Conservation (phyloP, 768 basidiomycete species). For the Tricholomella constricta region DNA sequence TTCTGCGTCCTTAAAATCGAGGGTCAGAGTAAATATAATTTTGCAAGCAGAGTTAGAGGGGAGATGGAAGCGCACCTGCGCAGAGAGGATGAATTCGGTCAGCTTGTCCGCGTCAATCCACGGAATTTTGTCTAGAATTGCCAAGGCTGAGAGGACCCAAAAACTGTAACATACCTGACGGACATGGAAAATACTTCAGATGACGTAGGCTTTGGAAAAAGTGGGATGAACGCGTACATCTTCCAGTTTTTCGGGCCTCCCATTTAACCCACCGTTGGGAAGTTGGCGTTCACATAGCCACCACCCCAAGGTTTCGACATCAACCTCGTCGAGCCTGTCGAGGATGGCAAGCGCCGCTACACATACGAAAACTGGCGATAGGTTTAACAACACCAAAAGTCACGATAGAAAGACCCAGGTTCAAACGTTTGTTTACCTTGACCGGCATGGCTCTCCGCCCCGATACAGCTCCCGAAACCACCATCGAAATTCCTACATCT, state of each 20-base stretch:
- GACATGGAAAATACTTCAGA: neutral
- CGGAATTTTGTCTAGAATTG: conserved; percentile 76
- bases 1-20: conserved; percentile 69
- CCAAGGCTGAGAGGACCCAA: conserved; percentile 90
- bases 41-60: neutral
- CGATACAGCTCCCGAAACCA: conserved; percentile 82
- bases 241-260: conserved; percentile 96
- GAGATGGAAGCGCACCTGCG: conserved; percentile 57
- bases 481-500: conserved; percentile 94
- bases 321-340: conserved; percentile 77
- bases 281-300: conserved; percentile 95
- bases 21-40: neutral
- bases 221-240: conserved; percentile 60
- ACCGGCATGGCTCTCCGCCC: conserved; percentile 91
- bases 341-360: conserved; percentile 86
- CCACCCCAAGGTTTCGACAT: conserved; percentile 80
- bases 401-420: neutral
- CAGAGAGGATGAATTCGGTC: conserved; percentile 79
- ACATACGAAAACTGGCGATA: conserved; percentile 79
- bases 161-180: conserved; percentile 93
- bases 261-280: conserved; percentile 92
- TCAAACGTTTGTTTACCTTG: conserved; percentile 58
- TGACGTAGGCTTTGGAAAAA: neutral
- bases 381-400: neutral
- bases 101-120: conserved; percentile 91